phyloP scores from a whole-genome alignment of 2,329 filamentous ascomycete genomes.

The Fusarium sublunatum region DNA sequence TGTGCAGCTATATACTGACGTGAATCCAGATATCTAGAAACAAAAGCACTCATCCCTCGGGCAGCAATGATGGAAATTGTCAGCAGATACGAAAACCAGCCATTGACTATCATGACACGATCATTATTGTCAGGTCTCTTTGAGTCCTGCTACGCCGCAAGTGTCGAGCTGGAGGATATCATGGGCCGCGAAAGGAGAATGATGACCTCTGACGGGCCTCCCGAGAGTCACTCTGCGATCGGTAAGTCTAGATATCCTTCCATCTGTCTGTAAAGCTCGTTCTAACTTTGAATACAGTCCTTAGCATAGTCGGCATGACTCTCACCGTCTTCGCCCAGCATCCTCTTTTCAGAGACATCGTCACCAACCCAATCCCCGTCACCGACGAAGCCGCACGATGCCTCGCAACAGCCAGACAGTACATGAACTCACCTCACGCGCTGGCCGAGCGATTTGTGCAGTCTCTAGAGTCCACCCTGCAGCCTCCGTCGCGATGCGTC shows the following conservation, averaged over 20 bases:
- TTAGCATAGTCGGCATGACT: slow-evolving; percentile 42
- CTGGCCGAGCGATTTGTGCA: slow-evolving; percentile 35
- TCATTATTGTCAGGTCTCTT: slow-evolving; percentile 37
- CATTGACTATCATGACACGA: slow-evolving; percentile 27
- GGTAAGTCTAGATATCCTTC: slow-evolving; percentile 20
- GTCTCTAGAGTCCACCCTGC: slow-evolving; percentile 31
- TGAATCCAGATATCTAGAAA: slow-evolving; percentile 36
- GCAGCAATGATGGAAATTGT: slow-evolving; percentile 41
- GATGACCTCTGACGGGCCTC: slow-evolving; percentile 36
- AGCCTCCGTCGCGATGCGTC: slow-evolving; percentile 24
- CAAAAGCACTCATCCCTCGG: slow-evolving; percentile 38
- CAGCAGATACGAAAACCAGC: slow-evolving; percentile 9
- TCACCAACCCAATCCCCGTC: slow-evolving; percentile 31
- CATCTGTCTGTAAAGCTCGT: fast-evolving
- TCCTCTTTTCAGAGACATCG: slow-evolving; percentile 35
- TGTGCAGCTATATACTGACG: slow-evolving; percentile 1
- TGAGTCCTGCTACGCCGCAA: slow-evolving; percentile 38
- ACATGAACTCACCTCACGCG: slow-evolving; percentile 19
- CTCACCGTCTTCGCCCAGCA: slow-evolving; percentile 40
- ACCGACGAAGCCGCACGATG: slow-evolving; percentile 39
- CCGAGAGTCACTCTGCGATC: slow-evolving; percentile 37
- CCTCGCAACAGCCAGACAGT: slow-evolving; percentile 39
- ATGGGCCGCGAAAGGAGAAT: slow-evolving; percentile 39
- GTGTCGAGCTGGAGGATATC: slow-evolving; percentile 41
- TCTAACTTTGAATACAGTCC: slow-evolving; percentile 27